phyloP scores from a whole-genome alignment of 345 rosid genomes.

The Turnera subulata region DNA sequence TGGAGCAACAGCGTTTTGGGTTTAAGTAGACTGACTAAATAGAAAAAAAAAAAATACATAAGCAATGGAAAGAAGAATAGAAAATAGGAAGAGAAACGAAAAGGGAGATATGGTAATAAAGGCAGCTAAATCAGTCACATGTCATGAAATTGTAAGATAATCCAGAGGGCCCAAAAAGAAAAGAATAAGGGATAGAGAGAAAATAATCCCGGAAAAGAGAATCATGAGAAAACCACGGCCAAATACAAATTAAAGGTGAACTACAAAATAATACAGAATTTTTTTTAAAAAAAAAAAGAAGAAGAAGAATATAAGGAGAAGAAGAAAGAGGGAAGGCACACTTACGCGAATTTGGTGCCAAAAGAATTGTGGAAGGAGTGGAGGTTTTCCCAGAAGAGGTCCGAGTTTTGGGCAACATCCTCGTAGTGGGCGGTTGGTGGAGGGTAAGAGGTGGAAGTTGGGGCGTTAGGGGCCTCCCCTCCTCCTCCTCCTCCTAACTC shows the following conservation, averaged over 20 bases:
- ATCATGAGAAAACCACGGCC: neutral
- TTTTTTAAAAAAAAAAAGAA: neutral
- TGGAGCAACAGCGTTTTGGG: too few species aligned
- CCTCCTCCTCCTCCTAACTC: too few species aligned
- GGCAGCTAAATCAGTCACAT: too few species aligned
- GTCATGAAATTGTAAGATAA: too few species aligned
- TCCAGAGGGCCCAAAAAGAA: neutral
- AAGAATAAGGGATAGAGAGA: neutral
- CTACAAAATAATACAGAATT: neutral
- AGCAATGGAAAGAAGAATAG: too few species aligned
- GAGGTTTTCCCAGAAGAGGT: slow-evolving; percentile 75
- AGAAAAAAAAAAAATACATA: too few species aligned
- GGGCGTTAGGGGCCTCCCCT: too few species aligned
- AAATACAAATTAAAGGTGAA: neutral
- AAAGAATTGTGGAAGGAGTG: slow-evolving; percentile 42
- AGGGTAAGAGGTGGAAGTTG: slow-evolving; percentile 27
- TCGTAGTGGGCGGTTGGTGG: slow-evolving; percentile 44
- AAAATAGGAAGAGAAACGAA: too few species aligned
- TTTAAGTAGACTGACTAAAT: too few species aligned
- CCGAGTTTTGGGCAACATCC: slow-evolving; percentile 55
- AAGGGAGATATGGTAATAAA: too few species aligned
- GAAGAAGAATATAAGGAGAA: slow-evolving; percentile 3
- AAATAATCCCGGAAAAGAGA: neutral
- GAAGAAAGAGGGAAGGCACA: neutral
- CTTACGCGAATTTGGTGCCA: slow-evolving; percentile 56